These are phyloP conservation scores for Mycena citricolor DNA, from an alignment of 1,284 basidiomycete species.

Conservation along the genomic window DNA sequence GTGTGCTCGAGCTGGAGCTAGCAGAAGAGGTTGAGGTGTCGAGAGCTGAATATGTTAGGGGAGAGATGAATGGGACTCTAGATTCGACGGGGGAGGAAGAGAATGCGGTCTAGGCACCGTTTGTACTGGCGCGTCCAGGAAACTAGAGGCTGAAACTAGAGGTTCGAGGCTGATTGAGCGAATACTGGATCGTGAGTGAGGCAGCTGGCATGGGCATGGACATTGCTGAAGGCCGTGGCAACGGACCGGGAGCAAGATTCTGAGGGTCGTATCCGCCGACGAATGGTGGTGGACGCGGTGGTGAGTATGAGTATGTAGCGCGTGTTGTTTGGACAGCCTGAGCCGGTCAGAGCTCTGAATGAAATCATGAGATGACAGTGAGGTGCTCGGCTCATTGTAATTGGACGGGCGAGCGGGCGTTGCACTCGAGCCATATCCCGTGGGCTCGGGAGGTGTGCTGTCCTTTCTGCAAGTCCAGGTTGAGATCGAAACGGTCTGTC, in stretches of 20 bases:
- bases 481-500: no score
- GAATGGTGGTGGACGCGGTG: conserved; percentile 27
- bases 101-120: conserved; percentile 14
- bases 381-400: no score
- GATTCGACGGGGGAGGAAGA: conserved; percentile 11
- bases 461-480: conserved; percentile 10
- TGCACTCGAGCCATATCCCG: conserved; percentile 22
- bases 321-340: conserved; percentile 26
- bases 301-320: no score
- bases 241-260: conserved; percentile 26
- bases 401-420: conserved; percentile 12
- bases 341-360: conserved; percentile 40
- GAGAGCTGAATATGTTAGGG: conserved; percentile 16
- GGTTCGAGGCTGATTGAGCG: conserved; percentile 35
- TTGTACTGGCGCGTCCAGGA: conserved; percentile 13
- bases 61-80: conserved; percentile 21
- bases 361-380: no score
- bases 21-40: conserved; percentile 14
- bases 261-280: conserved; percentile 42
- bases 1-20: conserved; percentile 15
- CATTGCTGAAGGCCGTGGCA: conserved; percentile 41
- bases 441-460: conserved; percentile 16
- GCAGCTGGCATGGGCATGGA: conserved; percentile 35
- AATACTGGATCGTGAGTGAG: conserved; percentile 65
- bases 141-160: no score